Conservation (phyloP, 352 stramenopile genomes). For the Chrysophaeum taylorii region DNA sequence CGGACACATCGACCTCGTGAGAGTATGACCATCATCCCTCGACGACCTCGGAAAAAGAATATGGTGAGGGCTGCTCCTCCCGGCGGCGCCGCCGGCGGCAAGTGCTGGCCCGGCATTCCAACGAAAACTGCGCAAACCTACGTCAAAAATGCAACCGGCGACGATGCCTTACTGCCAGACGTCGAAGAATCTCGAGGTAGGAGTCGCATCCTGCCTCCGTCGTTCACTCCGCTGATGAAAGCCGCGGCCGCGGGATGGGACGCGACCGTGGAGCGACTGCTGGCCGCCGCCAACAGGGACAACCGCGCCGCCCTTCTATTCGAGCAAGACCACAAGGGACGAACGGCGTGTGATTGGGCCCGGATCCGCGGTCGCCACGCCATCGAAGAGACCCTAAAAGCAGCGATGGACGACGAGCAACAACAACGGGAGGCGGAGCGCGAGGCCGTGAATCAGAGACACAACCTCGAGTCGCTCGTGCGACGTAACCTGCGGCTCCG, state of each 20-base stretch:
- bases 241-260: conserved; percentile 16
- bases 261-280: conserved; percentile 8
- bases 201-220: no score
- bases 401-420: background rate
- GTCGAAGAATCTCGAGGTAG: no score
- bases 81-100: no score
- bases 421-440: background rate
- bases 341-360: conserved; percentile 20
- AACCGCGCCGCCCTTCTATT: conserved; percentile 2
- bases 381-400: background rate
- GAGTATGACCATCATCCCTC: no score
- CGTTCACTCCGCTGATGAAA: no score
- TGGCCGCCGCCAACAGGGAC: background rate
- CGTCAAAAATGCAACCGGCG: no score
- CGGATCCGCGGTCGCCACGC: background rate
- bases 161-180: no score
- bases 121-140: no score
- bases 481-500: background rate
- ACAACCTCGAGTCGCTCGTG: background rate
- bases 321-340: conserved; percentile 1
- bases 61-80: no score
- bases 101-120: no score
- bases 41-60: no score
- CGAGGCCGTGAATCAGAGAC: background rate
- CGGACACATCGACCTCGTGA: no score